phyloP scores from a whole-genome alignment of 2,329 filamentous ascomycete species.

The Nemania serpens region DNA sequence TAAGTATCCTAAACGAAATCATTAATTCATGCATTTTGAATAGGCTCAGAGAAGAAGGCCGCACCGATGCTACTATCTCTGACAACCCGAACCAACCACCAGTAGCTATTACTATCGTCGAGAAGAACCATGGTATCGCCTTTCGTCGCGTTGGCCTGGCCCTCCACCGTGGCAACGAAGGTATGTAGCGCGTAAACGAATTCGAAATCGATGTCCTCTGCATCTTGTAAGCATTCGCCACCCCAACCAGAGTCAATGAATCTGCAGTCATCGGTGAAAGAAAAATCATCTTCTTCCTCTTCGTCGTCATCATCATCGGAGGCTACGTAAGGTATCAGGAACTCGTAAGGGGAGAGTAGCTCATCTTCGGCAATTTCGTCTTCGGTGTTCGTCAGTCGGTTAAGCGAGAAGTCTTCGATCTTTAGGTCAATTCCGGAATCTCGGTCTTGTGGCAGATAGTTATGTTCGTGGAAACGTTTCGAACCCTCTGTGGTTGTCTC shows the following conservation, averaged over 20 bases:
- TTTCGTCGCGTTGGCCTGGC: conserved; percentile 97
- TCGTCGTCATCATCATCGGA: conserved; percentile 75
- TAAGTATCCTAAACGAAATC: conserved; percentile 71
- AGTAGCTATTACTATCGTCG: conserved; percentile 99
- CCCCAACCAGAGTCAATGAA: conserved; percentile 76
- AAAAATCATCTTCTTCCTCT: conserved; percentile 68
- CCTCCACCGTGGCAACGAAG: conserved; percentile 96
- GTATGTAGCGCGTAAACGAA: conserved; percentile 98
- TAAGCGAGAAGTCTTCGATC: conserved; percentile 30
- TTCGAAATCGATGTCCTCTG: conserved; percentile 99
- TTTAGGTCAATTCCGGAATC: conserved; percentile 29
- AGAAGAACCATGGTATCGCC: conserved; percentile 98
- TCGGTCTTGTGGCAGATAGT: conserved; percentile 5
- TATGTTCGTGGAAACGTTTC: conserved; percentile 15
- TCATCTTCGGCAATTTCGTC: conserved; percentile 33
- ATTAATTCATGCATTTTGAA: conserved; percentile 9
- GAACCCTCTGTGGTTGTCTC: conserved; percentile 8
- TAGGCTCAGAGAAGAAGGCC: conserved; percentile 26
- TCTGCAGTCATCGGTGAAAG: conserved; percentile 56
- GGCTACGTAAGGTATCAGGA: conserved; percentile 53
- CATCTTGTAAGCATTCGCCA: conserved; percentile 82
- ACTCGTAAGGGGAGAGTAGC: conserved; percentile 39
- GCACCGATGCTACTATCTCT: conserved; percentile 93
- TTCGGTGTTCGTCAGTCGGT: conserved; percentile 20
- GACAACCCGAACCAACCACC: conserved; percentile 97